Evolutionary conservation across 176 grass and related monocot species (phyloP).

Genomic region (Bonia amplexicaulis): DNA sequence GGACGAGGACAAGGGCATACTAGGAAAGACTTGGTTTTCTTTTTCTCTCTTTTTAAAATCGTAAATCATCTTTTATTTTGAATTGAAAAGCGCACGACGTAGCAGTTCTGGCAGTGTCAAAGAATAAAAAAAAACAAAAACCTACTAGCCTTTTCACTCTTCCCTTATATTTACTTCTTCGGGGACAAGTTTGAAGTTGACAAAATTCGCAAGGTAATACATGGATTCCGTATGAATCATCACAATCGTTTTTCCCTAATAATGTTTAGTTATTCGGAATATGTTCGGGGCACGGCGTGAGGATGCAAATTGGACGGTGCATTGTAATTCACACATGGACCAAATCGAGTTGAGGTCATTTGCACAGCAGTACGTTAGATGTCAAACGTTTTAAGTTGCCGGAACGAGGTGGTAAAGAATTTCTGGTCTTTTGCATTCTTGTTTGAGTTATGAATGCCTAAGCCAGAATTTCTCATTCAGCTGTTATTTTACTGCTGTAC

Average conservation of each 20-base stretch:
- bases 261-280: neutral
- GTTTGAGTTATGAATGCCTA: neutral
- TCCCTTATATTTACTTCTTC: neutral
- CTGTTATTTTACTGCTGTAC: neutral
- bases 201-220: too few species aligned
- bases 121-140: neutral
- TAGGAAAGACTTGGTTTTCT: too few species aligned
- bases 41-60: neutral
- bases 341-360: neutral
- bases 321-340: neutral
- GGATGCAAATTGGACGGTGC: neutral
- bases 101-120: neutral
- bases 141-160: neutral
- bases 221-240: neutral
- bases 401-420: neutral
- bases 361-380: neutral
- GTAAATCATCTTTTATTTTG: neutral
- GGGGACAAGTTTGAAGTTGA: neutral
- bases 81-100: neutral
- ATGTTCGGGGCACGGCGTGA: neutral
- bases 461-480: too few species aligned
- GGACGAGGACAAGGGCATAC: too few species aligned
- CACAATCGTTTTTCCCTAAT: neutral
- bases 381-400: neutral
- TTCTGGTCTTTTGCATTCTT: neutral